A percentile compares a stretch with the other conserved stretches of the same genome.
Conservation (phyloP, 169 alveolate species). For the Fabrea salina region DNA sequence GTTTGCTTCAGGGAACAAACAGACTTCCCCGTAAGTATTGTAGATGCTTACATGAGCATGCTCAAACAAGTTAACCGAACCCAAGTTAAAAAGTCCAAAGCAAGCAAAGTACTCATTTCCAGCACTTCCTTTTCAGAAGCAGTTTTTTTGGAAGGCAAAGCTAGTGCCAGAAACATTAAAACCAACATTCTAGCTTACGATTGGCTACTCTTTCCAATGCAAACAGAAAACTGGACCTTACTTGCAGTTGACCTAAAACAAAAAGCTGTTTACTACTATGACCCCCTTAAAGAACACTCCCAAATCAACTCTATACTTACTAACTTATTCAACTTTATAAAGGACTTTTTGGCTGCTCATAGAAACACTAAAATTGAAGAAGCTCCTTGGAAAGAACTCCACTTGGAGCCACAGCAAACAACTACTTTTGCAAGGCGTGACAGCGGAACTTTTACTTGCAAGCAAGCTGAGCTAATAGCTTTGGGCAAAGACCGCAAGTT, state of each 20-base stretch:
- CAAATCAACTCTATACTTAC: not conserved
- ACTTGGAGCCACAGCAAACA: not conserved
- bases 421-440: too few species aligned
- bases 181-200: not conserved
- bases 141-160: too few species aligned
- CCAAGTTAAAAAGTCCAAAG: not conserved
- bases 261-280: not conserved
- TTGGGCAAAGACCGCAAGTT: too few species aligned
- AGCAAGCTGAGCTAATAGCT: too few species aligned
- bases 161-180: not conserved
- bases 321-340: not conserved
- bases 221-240: conserved; percentile 10
- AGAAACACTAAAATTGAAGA: not conserved
- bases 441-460: too few species aligned
- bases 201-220: not conserved
- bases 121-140: not conserved
- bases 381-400: not conserved
- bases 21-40: not conserved
- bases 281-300: not conserved
- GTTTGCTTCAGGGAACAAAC: not conserved
- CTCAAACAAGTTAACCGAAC: too few species aligned
- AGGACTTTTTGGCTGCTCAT: not conserved
- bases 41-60: not conserved
- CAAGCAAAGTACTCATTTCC: not conserved
- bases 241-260: not conserved